Evolutionary conservation across 179 eudicot species (phyloP), one percentile per base, ranked within the genome.

Genomic region (Drosera spatulata): DNA sequence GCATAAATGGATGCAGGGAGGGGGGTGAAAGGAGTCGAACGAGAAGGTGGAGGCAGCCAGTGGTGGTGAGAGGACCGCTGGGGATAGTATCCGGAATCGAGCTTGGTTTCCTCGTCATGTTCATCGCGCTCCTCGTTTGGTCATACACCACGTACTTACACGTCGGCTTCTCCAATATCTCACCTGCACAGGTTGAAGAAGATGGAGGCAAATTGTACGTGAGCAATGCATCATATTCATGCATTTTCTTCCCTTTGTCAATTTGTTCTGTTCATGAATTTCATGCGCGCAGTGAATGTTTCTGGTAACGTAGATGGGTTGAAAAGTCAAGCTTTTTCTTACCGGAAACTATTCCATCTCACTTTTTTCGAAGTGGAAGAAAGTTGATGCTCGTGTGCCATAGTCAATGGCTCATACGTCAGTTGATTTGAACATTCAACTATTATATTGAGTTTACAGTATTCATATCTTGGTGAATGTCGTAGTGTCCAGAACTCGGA

Each of bases 71-170:
- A 64, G 79, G 76, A 40, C 82, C 86, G 56, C 63, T 84, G 11
- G 86, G 86, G 51, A 82, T 82, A 12, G 71, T 82, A 5, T 74
- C 82, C 39, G 39, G 61, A 48, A 61, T 74, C 66, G 94, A 86
- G 77, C 77, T 86, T 7, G 56, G 59, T 8, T 86, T 86, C 43
- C 57, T 71, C 0, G 49, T 69, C 39, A 86, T 79, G 95, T 85
- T 82, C 40, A 38, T 79, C 40, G 89, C 73, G 1, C 87, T 86
- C 46, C 58, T 86, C 53, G 53, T 77, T 12, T 86, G 95, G 95
- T 81, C 81, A 38, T 74, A 80, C 12, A 73, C 77, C 55, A 75
- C 77, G 45, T 86, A 81, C 65, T 63, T 77, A 53, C 71, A 62
- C 52, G 77, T 75, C 65, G 77, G 83, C 54, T 63, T 80, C 49